Conservation (phyloP, 805 yeast species). For the Komagataella mondaviorum region DNA sequence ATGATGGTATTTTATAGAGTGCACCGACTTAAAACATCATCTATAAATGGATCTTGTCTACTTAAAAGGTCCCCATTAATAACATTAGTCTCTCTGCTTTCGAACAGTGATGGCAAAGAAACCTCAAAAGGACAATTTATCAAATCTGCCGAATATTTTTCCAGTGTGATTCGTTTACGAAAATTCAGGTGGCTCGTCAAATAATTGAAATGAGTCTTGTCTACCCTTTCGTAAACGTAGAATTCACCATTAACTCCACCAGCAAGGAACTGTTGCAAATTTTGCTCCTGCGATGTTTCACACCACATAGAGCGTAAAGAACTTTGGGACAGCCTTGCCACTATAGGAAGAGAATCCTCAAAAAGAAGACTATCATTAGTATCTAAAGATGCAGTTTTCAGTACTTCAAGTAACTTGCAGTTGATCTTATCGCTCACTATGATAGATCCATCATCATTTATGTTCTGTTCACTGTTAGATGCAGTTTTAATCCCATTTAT, state of each 20-base stretch:
- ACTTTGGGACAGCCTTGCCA: neutral
- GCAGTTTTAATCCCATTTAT: neutral
- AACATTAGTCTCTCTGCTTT: slow-evolving; percentile 10
- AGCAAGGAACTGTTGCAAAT: neutral
- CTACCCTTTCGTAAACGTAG: neutral
- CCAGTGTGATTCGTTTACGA: neutral
- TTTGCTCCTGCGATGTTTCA: neutral
- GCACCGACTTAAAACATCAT: neutral
- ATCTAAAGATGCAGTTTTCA: neutral
- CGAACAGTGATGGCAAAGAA: slow-evolving; percentile 7
- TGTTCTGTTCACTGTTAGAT: neutral
- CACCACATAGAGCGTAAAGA: neutral
- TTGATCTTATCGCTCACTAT: neutral
- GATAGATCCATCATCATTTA: neutral
- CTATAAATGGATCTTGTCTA: neutral
- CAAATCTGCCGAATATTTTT: neutral
- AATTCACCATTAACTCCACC: neutral
- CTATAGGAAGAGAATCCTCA: neutral
- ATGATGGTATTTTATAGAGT: neutral
- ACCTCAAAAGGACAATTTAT: neutral
- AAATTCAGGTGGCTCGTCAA: neutral
- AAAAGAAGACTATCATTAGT: neutral
- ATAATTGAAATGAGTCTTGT: neutral
- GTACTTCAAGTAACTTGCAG: neutral
- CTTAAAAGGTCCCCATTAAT: neutral